Base-by-base conservation (phyloP, 2,329 filamentous ascomycete genomes). In the Alternaria metachromatica region DNA sequence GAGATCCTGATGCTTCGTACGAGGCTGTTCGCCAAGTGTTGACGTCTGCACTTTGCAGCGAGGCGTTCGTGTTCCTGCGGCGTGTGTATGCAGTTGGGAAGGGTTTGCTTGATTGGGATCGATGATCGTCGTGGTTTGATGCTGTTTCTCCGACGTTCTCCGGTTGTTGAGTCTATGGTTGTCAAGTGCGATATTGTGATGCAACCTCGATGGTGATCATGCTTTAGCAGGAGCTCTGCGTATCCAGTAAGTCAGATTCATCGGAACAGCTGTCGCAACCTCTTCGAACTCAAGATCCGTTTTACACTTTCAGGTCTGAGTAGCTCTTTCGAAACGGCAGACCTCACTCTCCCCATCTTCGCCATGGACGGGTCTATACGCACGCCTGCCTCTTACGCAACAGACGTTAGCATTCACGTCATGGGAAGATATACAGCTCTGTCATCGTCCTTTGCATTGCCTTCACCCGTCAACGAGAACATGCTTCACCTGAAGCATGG, bases 101-200 rank as follows among this genome's bases (percentile, higher is more conserved):
- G 20, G 21, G 33, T 48, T 54, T 25, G 21, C 13, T 28, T 15
- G 25, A 30, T 48, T 13, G 21, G 18, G 20, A 41, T 58, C 8
- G 44, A 30, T 30, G 46, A 60, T 60, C 58, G 20, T 54, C 15
- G 21, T 10, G 15, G 12, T 15, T 11, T 50, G 21, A 11, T 1
- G 21, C 33, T 11, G 41, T 56, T 54, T 64, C 58, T 66, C 64
- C 62, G 62, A 26, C 30, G 33, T 60, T 60, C 53, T 63, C 65
- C 65, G 56, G 58, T 46, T 33, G 49, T 58, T 28, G 4, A 7
- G 58, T 23, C n/a, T 13, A 5, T 33, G 23, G 41, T 56, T 56
- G 28, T 43, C 2, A 7, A 9, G 18, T 28, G 18, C 15, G 50
- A 33, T 20, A 30, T 49, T 18, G 28, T 21, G 23, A 13, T 43